A percentile compares a stretch with the other conserved stretches of the same genome.
These are phyloP conservation scores for Sparassis latifolia DNA, from an alignment of 1,284 basidiomycete species.

Conservation along the genomic window DNA sequence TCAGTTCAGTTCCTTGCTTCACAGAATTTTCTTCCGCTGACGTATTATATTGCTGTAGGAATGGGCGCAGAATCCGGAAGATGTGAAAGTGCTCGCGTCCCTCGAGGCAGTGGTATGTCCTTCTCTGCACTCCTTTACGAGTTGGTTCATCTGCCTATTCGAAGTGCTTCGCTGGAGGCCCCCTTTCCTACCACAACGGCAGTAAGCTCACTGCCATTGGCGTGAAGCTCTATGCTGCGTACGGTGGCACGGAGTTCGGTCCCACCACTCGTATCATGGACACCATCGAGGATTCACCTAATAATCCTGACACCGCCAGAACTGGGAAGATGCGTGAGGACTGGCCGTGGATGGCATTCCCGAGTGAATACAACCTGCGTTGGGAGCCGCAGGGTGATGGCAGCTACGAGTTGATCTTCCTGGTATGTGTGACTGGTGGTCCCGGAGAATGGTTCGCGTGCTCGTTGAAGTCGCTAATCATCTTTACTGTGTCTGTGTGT, in stretches of 20 bases:
- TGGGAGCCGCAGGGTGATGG: conserved; percentile 35
- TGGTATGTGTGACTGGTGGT: conserved; percentile 23
- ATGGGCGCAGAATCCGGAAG: conserved; percentile 13
- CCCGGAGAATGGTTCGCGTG: neutral
- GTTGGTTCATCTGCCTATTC: neutral
- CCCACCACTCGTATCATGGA: conserved; percentile 2
- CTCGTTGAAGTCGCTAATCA: neutral
- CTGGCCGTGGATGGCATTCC: conserved; percentile 27
- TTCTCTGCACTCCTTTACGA: neutral
- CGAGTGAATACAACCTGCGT: conserved; percentile 10
- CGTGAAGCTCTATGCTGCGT: conserved; percentile 17
- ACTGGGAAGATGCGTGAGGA: conserved; percentile 7
- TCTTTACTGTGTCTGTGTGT: too few relatives aligned
- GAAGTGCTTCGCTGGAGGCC: conserved; percentile 22
- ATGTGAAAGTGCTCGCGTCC: conserved; percentile 9
- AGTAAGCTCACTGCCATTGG: conserved; percentile 20
- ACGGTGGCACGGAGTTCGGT: conserved; percentile 18
- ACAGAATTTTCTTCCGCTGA: neutral
- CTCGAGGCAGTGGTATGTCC: conserved; percentile 10
- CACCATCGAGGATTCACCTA: neutral
- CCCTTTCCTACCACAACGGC: conserved; percentile 21
- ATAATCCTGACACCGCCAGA: neutral
- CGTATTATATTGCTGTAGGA: conserved; percentile 4
- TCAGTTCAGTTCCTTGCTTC: neutral
- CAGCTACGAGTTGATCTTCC: conserved; percentile 32